Conservation (phyloP, 805 yeast genomes). For the Sugiyamaella floridensis region DNA sequence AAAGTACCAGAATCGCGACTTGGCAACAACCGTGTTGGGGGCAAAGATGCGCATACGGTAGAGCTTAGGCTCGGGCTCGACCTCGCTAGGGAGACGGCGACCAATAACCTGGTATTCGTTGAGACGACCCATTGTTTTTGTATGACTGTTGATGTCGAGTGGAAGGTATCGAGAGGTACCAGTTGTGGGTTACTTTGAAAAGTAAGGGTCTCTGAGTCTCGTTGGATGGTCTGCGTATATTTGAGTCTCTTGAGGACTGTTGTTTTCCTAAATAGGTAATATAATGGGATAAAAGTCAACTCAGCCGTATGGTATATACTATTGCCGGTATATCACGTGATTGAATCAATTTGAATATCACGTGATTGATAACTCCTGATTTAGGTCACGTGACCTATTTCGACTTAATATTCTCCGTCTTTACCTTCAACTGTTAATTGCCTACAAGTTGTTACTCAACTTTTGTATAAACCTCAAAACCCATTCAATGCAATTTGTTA, state of each 20-base stretch:
- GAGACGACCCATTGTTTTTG: conserved; percentile 69
- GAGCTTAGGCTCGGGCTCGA: conserved; percentile 99
- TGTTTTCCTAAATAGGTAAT: neutral
- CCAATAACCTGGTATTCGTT: conserved; percentile 99
- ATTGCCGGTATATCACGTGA: too few relatives aligned
- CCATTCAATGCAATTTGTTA: too few relatives aligned
- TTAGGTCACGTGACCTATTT: too few relatives aligned
- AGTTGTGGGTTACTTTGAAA: neutral
- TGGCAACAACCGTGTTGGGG: conserved; percentile 97
- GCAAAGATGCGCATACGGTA: conserved; percentile 99
- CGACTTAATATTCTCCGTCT: too few relatives aligned
- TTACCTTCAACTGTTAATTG: too few relatives aligned
- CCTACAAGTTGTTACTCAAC: too few relatives aligned
- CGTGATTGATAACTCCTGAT: too few relatives aligned
- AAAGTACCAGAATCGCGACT: conserved; percentile 99
- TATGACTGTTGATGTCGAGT: conserved; percentile 1
- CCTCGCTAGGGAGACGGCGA: conserved; percentile 99
- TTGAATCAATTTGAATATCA: too few relatives aligned
- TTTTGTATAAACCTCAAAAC: too few relatives aligned
- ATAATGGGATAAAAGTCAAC: too few relatives aligned
- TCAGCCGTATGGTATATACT: neutral
- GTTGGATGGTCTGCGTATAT: neutral
- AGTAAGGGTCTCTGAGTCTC: neutral
- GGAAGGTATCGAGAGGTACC: neutral
- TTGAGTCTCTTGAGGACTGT: neutral